Evolutionary conservation across 768 basidiomycete species (phyloP).

Genomic region (Suillus alpinus): DNA sequence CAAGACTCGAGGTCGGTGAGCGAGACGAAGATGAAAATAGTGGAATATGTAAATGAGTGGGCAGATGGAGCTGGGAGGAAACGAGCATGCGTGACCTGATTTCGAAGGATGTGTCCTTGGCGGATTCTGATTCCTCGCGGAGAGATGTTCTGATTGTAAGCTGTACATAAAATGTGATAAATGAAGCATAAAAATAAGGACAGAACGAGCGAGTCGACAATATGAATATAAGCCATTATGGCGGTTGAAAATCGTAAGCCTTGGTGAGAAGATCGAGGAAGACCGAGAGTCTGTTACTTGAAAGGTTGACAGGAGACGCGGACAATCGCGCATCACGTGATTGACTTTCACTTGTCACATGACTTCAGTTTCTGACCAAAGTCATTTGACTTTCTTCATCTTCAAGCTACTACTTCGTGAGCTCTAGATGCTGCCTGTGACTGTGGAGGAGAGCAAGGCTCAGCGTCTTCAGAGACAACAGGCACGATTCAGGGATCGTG

Average conservation of each 20-base stretch:
- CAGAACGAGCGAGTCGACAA: not conserved
- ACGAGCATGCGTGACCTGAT: constrained; percentile 52
- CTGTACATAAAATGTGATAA: not conserved
- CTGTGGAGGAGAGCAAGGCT: constrained; percentile 59
- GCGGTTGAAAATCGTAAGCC: not conserved
- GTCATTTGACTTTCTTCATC: not conserved
- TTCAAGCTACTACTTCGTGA: not conserved
- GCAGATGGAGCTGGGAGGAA: constrained; percentile 43
- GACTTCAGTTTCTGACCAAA: not conserved
- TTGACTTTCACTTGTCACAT: not conserved
- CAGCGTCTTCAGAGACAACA: constrained; percentile 62
- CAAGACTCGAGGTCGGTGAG: constrained; percentile 50
- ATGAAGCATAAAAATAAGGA: not conserved
- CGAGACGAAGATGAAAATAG: constrained; percentile 54
- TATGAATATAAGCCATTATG: not conserved
- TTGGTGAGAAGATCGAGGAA: constrained; percentile 4
- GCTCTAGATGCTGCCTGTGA: constrained; percentile 17
- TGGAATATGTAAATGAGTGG: constrained; percentile 62
- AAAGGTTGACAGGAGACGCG: not conserved
- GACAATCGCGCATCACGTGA: not conserved
- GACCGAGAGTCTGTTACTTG: no score
- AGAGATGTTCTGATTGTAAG: not conserved
- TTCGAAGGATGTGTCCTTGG: constrained; percentile 47
- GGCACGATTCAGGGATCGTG: constrained; percentile 65
- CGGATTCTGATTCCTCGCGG: not conserved